A percentile compares a stretch with the other conserved stretches of the same genome.
Conservation (phyloP, 2,329 filamentous ascomycete species). For the Fusarium newnesense region DNA sequence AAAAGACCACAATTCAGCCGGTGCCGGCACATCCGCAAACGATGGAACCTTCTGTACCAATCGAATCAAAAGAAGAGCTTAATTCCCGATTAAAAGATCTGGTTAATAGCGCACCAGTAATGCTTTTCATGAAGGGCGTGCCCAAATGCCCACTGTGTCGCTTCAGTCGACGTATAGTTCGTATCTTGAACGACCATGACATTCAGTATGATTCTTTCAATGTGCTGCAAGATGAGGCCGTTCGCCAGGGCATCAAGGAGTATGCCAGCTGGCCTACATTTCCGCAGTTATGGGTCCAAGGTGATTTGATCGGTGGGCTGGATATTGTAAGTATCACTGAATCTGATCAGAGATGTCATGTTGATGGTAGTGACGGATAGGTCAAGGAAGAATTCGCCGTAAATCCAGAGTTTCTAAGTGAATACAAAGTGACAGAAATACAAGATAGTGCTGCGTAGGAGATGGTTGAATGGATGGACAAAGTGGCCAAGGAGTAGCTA, state of each 20-base stretch:
- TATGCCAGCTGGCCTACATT: neutral
- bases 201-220: neutral
- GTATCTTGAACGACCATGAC: neutral
- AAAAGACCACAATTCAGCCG: too few relatives aligned
- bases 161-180: neutral
- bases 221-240: neutral
- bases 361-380: neutral
- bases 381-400: neutral
- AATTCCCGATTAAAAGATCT: too few relatives aligned
- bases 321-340: neutral
- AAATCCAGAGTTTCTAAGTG: neutral
- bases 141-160: neutral
- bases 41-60: too few relatives aligned
- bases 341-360: neutral
- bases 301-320: neutral
- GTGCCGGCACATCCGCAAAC: too few relatives aligned
- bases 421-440: neutral
- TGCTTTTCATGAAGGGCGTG: neutral
- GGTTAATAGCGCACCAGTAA: neutral
- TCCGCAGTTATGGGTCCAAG: neutral
- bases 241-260: neutral
- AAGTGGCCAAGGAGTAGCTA: rapidly evolving
- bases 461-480: rapidly evolving
- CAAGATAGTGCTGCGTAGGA: rapidly evolving
- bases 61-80: too few relatives aligned